A percentile compares a stretch with the other conserved stretches of the same genome.
Evolutionary conservation across 2,329 filamentous ascomycete species (phyloP).

Genomic region (Fusarium pseudonygamai): DNA sequence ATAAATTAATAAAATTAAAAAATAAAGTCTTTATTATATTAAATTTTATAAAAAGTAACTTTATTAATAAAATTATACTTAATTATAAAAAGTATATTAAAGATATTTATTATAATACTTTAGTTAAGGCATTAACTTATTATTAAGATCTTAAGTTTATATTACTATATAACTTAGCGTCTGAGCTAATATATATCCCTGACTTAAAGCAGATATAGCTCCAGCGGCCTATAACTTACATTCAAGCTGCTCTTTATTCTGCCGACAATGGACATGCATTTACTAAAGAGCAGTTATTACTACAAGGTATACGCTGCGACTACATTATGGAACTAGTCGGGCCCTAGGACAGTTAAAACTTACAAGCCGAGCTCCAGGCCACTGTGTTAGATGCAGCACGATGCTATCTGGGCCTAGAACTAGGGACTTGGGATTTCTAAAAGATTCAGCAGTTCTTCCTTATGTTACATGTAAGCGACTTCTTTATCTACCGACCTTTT

Average conservation of each 20-base stretch:
- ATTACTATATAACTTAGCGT: not conserved
- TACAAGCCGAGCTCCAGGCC: not conserved
- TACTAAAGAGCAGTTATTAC: not conserved
- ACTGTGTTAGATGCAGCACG: not conserved
- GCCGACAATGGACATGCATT: not conserved
- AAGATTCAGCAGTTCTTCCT: not conserved
- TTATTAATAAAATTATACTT: too few relatives aligned
- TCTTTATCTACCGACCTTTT: not conserved
- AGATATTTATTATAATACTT: too few relatives aligned
- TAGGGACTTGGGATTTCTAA: not conserved
- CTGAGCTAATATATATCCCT: not conserved
- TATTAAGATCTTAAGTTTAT: not conserved
- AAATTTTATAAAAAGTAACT: too few relatives aligned
- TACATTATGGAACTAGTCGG: not conserved
- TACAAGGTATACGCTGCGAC: not conserved
- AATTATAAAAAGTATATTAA: too few relatives aligned
- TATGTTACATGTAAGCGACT: not conserved
- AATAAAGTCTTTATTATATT: too few relatives aligned
- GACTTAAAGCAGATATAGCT: not conserved
- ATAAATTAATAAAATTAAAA: too few relatives aligned
- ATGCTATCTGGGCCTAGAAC: not conserved
- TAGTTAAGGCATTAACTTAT: too few relatives aligned
- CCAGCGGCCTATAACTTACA: not conserved
- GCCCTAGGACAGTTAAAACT: not conserved
- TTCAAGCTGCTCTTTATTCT: not conserved